Conservation (phyloP, 2,329 filamentous ascomycete species). For the Boeremia lycopersici region DNA sequence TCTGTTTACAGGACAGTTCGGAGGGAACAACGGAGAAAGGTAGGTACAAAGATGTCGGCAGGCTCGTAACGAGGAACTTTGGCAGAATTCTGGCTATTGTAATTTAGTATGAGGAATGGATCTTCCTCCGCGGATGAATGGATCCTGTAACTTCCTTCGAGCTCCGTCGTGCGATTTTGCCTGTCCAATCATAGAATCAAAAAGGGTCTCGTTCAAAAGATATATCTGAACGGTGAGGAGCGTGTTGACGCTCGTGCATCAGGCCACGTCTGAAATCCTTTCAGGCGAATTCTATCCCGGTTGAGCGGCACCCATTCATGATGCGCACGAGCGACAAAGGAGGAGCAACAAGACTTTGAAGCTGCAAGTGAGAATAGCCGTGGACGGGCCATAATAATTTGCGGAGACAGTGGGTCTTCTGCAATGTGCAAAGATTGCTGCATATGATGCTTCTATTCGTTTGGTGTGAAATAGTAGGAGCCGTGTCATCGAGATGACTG, state of each 20-base stretch:
- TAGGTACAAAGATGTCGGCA: neutral
- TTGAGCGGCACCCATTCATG: constrained; percentile 29
- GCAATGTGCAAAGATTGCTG: constrained; percentile 1
- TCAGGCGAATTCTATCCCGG: constrained; percentile 31
- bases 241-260: constrained; percentile 22
- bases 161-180: constrained; percentile 6
- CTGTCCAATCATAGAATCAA: constrained; percentile 4
- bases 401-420: constrained; percentile 20
- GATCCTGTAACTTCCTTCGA: constrained; percentile 6
- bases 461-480: constrained; percentile 6
- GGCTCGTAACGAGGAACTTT: neutral
- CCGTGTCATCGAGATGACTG: constrained; percentile 21
- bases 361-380: constrained; percentile 20
- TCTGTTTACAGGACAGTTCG: neutral
- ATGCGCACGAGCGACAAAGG: constrained; percentile 17
- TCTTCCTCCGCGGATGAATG: constrained; percentile 6
- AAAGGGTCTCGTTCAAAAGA: neutral
- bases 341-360: constrained; percentile 17
- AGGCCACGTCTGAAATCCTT: constrained; percentile 27
- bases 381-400: constrained; percentile 13
- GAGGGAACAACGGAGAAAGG: neutral
- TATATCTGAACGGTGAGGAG: constrained; percentile 20
- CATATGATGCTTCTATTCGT: neutral
- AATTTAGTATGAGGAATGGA: constrained; percentile 6
- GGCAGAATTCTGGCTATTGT: neutral